These are phyloP conservation scores for Hygrophila difformis DNA, from an alignment of 257 asterid species.

Conservation along the genomic window DNA sequence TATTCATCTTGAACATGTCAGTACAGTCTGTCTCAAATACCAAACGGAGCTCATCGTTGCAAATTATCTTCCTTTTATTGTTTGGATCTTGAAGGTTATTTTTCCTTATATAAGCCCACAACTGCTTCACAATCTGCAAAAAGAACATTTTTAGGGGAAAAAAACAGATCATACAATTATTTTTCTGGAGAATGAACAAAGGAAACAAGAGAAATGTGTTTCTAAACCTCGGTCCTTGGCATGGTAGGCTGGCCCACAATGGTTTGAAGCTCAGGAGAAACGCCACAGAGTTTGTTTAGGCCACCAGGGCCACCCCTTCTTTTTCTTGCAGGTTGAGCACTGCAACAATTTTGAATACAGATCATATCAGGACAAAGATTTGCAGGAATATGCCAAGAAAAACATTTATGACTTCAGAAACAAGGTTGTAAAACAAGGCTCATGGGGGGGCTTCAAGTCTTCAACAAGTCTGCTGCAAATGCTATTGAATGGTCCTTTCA, in stretches of 20 bases:
- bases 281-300: conserved; percentile 86
- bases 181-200: conserved; percentile 3
- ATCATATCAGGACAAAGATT: conserved; percentile 10
- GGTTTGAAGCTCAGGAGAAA: conserved; percentile 81
- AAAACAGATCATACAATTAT: neutral
- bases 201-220: conserved; percentile 1
- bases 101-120: conserved; percentile 72
- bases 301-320: conserved; percentile 98
- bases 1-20: conserved; percentile 92
- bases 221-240: conserved; percentile 89
- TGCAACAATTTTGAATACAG: conserved; percentile 19
- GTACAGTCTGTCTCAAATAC: conserved; percentile 71
- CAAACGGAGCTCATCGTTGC: conserved; percentile 59
- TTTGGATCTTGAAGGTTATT: conserved; percentile 77
- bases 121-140: conserved; percentile 72
- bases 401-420: no score
- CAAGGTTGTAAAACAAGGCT: no score
- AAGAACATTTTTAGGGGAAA: conserved; percentile 6
- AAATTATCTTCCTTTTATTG: conserved; percentile 66
- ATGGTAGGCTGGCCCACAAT: conserved; percentile 85
- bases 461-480: neutral
- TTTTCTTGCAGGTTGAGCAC: conserved; percentile 57
- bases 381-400: no score
- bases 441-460: neutral
- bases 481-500: neutral